Base-by-base conservation (phyloP, 768 basidiomycete genomes). In the Tricholoma sp. region DNA sequence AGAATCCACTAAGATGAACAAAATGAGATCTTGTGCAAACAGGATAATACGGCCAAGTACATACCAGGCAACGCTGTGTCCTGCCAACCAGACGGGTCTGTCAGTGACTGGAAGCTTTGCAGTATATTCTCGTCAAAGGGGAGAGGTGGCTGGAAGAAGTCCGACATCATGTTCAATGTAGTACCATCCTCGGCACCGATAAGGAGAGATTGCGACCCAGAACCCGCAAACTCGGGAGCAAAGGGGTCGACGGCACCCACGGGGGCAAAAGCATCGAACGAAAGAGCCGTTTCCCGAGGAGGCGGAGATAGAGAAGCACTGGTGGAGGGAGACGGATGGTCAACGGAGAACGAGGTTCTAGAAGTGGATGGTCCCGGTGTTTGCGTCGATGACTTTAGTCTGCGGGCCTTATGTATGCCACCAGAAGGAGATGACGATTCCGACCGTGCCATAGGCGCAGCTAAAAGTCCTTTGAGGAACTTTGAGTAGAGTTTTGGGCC, bases 401-500 rank as follows among this genome's bases (percentile, higher is more conserved):
- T 41, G 37, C 62, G 60, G 24, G 47, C 34, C 45, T 52, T 59
- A 32, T 61, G 64, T 46, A 52, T 21, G 4, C 59, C 53, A 22
- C 56, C 18, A 27, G 59, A 41, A 55, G 63, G 53, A 14, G 63
- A 59, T 49, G 55, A 59, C 14, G 61, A 57, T 45, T 76, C 73
- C 34, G 69, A 53, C 63, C 72, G 72, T 9, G 78, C 76, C 67
- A 74, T 78, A 18, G 83, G 82, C n/a, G 79, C 80, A 14, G 81
- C 81, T 7, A 93, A 77, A 4, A 93, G 77, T 34, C 84, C 83
- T 45, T 82, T 81, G 47, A 94, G 76, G 79, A 93, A 93, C 50
- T 83, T 84, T 0, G 91, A 83, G 68, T 91, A 92, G 5, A 92
- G 74, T 66, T 84, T 87, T 1, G 90, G 91, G 0, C 87, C 88